Evolutionary conservation across 352 stramenopile genomes (phyloP).

Genomic region (Phytophthora hybrid): DNA sequence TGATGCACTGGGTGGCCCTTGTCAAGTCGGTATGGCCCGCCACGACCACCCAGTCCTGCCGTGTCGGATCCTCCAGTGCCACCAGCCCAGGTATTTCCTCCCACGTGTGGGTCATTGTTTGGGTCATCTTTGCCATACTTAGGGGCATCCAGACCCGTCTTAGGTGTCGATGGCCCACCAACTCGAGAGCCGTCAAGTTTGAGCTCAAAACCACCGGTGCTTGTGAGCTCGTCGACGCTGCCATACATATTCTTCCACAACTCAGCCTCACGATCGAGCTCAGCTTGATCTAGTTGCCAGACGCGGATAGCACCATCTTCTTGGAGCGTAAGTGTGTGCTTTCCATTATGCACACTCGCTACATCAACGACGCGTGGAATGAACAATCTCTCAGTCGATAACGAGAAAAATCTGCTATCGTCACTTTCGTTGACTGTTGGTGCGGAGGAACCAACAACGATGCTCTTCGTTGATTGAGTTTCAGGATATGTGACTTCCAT

Average conservation of each 20-base stretch:
- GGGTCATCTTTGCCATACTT: conserved; percentile 96
- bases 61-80: conserved; percentile 94
- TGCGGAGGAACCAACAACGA: conserved; percentile 39
- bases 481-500: conserved; percentile 50
- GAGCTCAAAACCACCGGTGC: conserved; percentile 42
- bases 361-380: conserved; percentile 52
- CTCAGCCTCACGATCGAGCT: conserved; percentile 54
- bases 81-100: conserved; percentile 95
- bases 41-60: conserved; percentile 91
- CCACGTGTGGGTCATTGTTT: conserved; percentile 94
- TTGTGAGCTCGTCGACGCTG: conserved; percentile 19
- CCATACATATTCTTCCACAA: conserved; percentile 82
- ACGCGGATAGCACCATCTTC: conserved; percentile 61
- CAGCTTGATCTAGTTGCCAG: conserved; percentile 67
- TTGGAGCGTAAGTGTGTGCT: conserved; percentile 65
- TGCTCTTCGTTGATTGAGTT: conserved; percentile 47
- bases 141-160: conserved; percentile 74
- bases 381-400: background rate
- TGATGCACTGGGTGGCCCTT: conserved; percentile 95
- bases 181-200: conserved; percentile 58
- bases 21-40: conserved; percentile 95
- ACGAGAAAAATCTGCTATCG: conserved; percentile 13
- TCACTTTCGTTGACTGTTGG: background rate
- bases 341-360: conserved; percentile 41
- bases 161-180: conserved; percentile 59